Conservation (phyloP, 2,329 filamentous ascomycete genomes). For the Alternaria dauci region DNA sequence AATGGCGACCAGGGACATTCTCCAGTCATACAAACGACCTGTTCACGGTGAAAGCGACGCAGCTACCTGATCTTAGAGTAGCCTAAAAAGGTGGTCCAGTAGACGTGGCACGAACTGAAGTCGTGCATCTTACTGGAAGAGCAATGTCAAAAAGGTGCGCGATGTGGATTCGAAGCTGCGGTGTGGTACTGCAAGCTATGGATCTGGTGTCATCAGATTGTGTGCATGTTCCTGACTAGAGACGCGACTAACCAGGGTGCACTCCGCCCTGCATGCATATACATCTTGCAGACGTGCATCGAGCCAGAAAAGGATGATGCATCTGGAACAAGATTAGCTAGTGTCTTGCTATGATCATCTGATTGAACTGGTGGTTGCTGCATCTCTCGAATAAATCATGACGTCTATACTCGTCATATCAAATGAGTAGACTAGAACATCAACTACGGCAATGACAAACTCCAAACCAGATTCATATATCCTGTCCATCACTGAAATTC, state of each 20-base stretch:
- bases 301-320: neutral
- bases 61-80: neutral
- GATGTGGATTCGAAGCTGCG: neutral
- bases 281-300: neutral
- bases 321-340: neutral
- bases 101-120: neutral
- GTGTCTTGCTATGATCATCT: neutral
- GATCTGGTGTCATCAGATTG: neutral
- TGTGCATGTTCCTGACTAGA: neutral
- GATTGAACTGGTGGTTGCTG: neutral
- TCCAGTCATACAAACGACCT: neutral
- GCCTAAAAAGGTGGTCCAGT: too few species aligned
- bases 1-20: neutral
- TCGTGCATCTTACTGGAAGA: neutral
- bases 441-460: neutral
- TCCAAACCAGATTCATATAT: neutral
- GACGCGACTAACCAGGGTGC: neutral
- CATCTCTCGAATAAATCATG: neutral
- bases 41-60: neutral
- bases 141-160: neutral
- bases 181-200: neutral
- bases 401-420: conserved; percentile 1
- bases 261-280: neutral
- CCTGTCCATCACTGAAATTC: neutral
- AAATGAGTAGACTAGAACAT: neutral